phyloP scores from a whole-genome alignment of 2,329 filamentous ascomycete species.

The Byssothecium circinans region DNA sequence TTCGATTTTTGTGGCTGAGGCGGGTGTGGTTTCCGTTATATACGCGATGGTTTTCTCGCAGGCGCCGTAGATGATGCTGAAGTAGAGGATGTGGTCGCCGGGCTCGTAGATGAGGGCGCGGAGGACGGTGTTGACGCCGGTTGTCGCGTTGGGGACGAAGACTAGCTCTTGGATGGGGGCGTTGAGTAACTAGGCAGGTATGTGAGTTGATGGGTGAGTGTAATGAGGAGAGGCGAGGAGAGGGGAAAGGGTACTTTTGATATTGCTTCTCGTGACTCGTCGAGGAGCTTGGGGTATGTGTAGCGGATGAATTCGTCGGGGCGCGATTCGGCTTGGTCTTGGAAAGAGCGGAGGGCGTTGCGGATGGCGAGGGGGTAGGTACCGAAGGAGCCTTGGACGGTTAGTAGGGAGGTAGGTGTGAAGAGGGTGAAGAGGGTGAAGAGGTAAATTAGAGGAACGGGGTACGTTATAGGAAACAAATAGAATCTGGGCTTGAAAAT shows the following conservation, averaged over 20 bases:
- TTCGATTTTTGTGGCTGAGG: conserved; percentile 56
- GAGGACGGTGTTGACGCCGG: conserved; percentile 76
- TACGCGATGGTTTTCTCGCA: conserved; percentile 75
- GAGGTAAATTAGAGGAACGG: too few species aligned
- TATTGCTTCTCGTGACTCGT: conserved; percentile 65
- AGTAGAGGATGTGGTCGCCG: conserved; percentile 78
- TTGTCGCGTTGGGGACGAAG: conserved; percentile 80
- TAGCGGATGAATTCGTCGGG: conserved; percentile 80
- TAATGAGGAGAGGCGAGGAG: not conserved
- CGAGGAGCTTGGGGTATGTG: conserved; percentile 63
- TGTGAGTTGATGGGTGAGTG: not conserved
- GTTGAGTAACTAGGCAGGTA: conserved; percentile 57
- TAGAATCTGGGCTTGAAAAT: too few species aligned
- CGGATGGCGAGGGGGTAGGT: conserved; percentile 68
- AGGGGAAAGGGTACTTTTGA: conserved; percentile 15
- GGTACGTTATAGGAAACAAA: too few species aligned
- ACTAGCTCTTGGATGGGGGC: conserved; percentile 68
- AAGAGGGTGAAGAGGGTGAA: not conserved
- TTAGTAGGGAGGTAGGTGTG: not conserved
- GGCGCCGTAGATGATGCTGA: conserved; percentile 75
- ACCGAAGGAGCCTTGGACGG: conserved; percentile 69
- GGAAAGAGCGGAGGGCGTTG: conserved; percentile 62
- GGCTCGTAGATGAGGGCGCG: conserved; percentile 68
- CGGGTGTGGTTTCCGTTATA: conserved; percentile 66
- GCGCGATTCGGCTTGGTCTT: conserved; percentile 65